These are phyloP conservation scores for Ustilago trichophora DNA, from an alignment of 1,284 basidiomycete genomes.

Conservation along the genomic window DNA sequence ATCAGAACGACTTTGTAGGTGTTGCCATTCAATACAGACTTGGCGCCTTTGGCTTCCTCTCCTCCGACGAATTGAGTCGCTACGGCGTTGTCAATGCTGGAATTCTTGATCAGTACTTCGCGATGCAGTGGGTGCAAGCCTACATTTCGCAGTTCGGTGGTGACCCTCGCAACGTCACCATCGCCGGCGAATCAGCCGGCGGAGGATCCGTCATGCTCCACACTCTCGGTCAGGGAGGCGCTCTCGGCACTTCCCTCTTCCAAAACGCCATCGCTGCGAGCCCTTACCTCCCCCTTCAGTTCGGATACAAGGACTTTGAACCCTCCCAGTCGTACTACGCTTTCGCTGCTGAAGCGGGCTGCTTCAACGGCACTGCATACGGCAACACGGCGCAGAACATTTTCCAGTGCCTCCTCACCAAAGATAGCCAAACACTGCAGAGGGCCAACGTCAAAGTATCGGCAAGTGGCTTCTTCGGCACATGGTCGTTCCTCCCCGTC, in stretches of 20 bases:
- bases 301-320: slow-evolving; percentile 21
- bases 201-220: slow-evolving; percentile 41
- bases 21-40: slow-evolving; percentile 72
- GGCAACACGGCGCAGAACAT: slow-evolving; percentile 15
- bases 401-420: slow-evolving; percentile 19
- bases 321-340: slow-evolving; percentile 32
- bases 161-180: slow-evolving; percentile 41
- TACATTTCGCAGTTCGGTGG: slow-evolving; percentile 52
- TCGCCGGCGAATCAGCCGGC: slow-evolving; percentile 46
- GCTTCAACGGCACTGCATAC: slow-evolving; percentile 24
- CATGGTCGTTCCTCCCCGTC: slow-evolving; percentile 33
- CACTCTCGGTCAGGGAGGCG: slow-evolving; percentile 18
- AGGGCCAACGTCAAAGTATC: slow-evolving; percentile 22
- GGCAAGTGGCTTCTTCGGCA: slow-evolving; percentile 17
- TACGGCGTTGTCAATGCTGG: slow-evolving; percentile 38
- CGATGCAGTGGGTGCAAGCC: slow-evolving; percentile 43
- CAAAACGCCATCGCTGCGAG: slow-evolving; percentile 26
- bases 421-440: slow-evolving; percentile 20
- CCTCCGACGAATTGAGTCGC: slow-evolving; percentile 26
- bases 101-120: slow-evolving; percentile 44
- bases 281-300: slow-evolving; percentile 31
- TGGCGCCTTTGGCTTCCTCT: slow-evolving; percentile 53
- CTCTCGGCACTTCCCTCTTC: slow-evolving; percentile 27
- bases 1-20: slow-evolving; percentile 34
- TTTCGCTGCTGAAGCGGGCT: slow-evolving; percentile 21